A percentile compares a stretch with the other conserved stretches of the same genome.
Conservation (phyloP, 192 early-diverging fungal species). For the Funneliformis mosseae region DNA sequence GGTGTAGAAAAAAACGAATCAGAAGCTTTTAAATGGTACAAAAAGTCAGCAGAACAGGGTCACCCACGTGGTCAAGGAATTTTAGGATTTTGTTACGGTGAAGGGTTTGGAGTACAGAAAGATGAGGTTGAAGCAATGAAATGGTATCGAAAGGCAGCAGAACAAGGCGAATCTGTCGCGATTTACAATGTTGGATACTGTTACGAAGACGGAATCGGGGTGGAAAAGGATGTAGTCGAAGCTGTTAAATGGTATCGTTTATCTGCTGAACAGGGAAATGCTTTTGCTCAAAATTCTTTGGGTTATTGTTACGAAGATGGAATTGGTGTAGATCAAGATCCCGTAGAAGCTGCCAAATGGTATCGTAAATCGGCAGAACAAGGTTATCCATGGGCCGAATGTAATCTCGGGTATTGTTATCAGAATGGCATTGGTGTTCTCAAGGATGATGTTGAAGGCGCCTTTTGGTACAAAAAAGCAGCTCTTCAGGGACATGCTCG, state of each 20-base stretch:
- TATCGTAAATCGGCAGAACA: constrained; percentile 59
- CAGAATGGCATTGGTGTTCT: constrained; percentile 64
- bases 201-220: constrained; percentile 66
- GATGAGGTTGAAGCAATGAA: constrained; percentile 68
- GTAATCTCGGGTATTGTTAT: constrained; percentile 81
- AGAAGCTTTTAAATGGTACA: constrained; percentile 77
- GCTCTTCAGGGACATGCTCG: constrained; percentile 69
- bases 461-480: constrained; percentile 66
- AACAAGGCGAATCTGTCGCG: constrained; percentile 62
- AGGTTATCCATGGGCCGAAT: constrained; percentile 68
- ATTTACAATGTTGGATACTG: constrained; percentile 69
- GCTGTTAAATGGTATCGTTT: constrained; percentile 69
- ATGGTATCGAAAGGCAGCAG: constrained; percentile 63
- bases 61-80: constrained; percentile 68
- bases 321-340: constrained; percentile 63
- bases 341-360: constrained; percentile 62
- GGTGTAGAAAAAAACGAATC: constrained; percentile 65
- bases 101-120: constrained; percentile 73
- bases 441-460: constrained; percentile 54
- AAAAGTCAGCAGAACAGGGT: constrained; percentile 60
- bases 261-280: constrained; percentile 74
- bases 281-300: constrained; percentile 84
- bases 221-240: constrained; percentile 50
- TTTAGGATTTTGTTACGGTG: constrained; percentile 84
- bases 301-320: constrained; percentile 87